Base-by-base conservation (phyloP, 441 rosid species). In the Euphorbia schlechtendalii region DNA sequence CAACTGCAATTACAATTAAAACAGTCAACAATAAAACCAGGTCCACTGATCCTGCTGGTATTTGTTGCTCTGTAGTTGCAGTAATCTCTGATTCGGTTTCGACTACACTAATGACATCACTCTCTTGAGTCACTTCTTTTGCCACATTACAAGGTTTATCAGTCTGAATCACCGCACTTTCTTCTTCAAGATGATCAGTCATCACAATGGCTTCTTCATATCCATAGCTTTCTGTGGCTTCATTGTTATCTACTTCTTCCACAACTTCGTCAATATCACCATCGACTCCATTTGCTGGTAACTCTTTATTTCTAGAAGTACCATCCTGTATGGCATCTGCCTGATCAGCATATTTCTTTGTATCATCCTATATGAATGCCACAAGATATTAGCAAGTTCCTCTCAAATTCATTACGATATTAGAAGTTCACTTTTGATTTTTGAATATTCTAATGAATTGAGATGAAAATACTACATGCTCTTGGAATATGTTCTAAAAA, bases 1-100 rank as follows among this genome's bases (percentile, higher is more conserved):
- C 58, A 53, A 70, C 77, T 46, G 78, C 87, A 54, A 86, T 64
- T 54, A 86, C 59, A 71, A 82, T 63, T 65, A 82, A 20, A 41
- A 78, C 46, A 55, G 81, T 75, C 13, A 80, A 66, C 68, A 77
- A 54, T 34, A 8, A 34, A 68, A 85, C 55, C 13, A 68, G 64
- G 10, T 51, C 59, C n/a, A 32, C 61, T 15, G 61, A 71, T 65
- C 53, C 69, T 32, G 74, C 52, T 58, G n/a, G n/a, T n/a, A 27
- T 69, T 28, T 34, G 72, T 52, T 52, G 67, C 56, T 65, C 61
- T 13, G 36, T 63, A 8, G 20, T 22, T 32, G 43, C 20, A 69
- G 52, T 64, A 61, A 15, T 3, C 13, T 64, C 77, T n/a, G n/a
- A n/a, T n/a, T n/a, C n/a, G n/a, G n/a, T n/a, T n/a, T n/a, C n/a